Conservation (phyloP, 139 green algal species). For the Coelastrella sp. region DNA sequence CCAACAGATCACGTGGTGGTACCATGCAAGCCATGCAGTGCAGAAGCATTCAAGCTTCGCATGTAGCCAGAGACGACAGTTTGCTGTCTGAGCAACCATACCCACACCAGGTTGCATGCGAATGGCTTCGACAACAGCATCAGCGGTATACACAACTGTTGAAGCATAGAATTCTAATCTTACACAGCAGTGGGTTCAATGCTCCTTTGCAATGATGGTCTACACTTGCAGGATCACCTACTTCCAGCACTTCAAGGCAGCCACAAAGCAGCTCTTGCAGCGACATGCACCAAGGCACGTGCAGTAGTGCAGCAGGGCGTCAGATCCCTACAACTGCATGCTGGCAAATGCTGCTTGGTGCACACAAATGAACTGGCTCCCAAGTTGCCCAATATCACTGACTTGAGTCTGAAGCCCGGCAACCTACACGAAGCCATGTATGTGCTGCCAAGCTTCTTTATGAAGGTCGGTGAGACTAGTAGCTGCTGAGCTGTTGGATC, state of each 20-base stretch:
- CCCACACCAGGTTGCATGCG: too few relatives aligned
- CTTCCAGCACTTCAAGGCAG: constrained; percentile 20
- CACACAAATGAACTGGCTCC: neutral
- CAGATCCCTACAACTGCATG: neutral
- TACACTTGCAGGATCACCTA: constrained; percentile 36
- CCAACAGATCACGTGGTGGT: too few relatives aligned
- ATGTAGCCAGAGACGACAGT: too few relatives aligned
- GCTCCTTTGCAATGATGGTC: too few relatives aligned
- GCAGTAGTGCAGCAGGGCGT: constrained; percentile 14
- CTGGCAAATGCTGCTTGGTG: constrained; percentile 18
- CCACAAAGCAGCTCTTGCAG: constrained; percentile 31
- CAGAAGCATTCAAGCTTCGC: neutral
- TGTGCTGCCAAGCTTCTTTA: constrained; percentile 41
- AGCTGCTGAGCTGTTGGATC: neutral
- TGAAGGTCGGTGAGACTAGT: constrained; percentile 22
- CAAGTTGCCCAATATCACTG: neutral
- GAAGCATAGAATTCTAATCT: too few relatives aligned
- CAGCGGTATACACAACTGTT: too few relatives aligned
- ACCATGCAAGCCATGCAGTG: too few relatives aligned
- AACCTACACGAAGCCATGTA: constrained; percentile 51
- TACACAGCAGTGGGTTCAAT: too few relatives aligned
- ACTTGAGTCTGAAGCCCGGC: constrained; percentile 14
- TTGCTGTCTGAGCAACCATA: too few relatives aligned
- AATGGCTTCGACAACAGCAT: too few relatives aligned
- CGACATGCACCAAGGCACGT: neutral